Evolutionary conservation across 2,329 filamentous ascomycete species (phyloP).

Genomic region (Corynespora cassiicola): DNA sequence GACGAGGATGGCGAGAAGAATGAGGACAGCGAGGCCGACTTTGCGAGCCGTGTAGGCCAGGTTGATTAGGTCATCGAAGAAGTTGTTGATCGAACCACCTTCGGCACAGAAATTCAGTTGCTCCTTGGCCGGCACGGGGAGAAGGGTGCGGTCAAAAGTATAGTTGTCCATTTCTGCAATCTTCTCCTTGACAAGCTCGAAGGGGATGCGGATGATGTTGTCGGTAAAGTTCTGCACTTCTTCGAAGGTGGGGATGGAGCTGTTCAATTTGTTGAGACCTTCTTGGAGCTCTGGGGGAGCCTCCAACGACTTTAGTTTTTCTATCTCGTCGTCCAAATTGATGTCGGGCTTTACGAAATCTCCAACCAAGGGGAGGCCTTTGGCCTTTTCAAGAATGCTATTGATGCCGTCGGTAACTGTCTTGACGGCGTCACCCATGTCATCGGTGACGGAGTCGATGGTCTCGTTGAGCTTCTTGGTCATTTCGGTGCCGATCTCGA

Average conservation of each 20-base stretch:
- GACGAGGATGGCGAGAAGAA: conserved; percentile 72
- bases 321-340: conserved; percentile 70
- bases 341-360: conserved; percentile 60
- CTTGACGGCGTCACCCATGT: conserved; percentile 49
- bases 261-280: conserved; percentile 75
- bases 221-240: conserved; percentile 84
- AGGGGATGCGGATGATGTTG: conserved; percentile 76
- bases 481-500: conserved; percentile 67
- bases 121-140: conserved; percentile 85
- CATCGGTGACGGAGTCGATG: conserved; percentile 64
- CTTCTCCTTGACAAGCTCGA: conserved; percentile 76
- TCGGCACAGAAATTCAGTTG: conserved; percentile 86
- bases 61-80: conserved; percentile 76
- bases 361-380: conserved; percentile 44
- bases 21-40: conserved; percentile 77
- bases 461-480: conserved; percentile 67
- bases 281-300: conserved; percentile 72
- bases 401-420: conserved; percentile 44
- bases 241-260: conserved; percentile 80
- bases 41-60: conserved; percentile 73
- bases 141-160: conserved; percentile 76
- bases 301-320: conserved; percentile 72
- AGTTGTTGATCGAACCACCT: conserved; percentile 79
- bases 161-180: conserved; percentile 76
- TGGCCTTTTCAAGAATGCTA: conserved; percentile 47